Conservation (phyloP, 257 asterid genomes). For the Penstemon davidsonii region DNA sequence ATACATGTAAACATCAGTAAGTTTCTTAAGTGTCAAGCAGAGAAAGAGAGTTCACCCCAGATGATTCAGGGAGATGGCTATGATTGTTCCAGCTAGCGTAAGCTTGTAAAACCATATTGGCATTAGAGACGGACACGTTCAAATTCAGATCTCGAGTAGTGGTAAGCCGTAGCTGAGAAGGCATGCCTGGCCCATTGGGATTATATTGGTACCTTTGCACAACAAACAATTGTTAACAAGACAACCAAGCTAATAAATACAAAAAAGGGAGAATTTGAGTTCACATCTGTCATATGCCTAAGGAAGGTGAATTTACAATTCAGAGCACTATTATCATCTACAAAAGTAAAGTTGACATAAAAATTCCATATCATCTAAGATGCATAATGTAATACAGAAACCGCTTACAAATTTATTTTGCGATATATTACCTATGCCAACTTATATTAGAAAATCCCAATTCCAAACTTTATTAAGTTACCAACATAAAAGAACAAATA, state of each 20-base stretch:
- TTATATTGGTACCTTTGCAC: conserved; percentile 66
- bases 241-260: conserved; percentile 19
- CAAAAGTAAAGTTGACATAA: neutral
- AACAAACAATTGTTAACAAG: conserved; percentile 22
- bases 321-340: conserved; percentile 2
- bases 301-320: conserved; percentile 5
- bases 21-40: conserved; percentile 3
- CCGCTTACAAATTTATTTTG: neutral
- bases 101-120: conserved; percentile 89
- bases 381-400: conserved; percentile 15
- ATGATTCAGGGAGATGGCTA: conserved; percentile 52
- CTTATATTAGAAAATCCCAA: conserved; percentile 1
- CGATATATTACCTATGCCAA: neutral
- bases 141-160: conserved; percentile 72
- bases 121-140: conserved; percentile 84
- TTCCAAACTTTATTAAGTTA: conserved; percentile 15
- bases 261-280: neutral
- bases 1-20: conserved; percentile 6
- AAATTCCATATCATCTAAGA: conserved; percentile 12
- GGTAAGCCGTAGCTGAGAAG: conserved; percentile 81
- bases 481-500: conserved; percentile 20
- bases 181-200: conserved; percentile 76
- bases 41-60: conserved; percentile 43
- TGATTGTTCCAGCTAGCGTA: conserved; percentile 96
- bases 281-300: neutral